Conservation (phyloP, 805 yeast species). For the Candida ovalis region DNA sequence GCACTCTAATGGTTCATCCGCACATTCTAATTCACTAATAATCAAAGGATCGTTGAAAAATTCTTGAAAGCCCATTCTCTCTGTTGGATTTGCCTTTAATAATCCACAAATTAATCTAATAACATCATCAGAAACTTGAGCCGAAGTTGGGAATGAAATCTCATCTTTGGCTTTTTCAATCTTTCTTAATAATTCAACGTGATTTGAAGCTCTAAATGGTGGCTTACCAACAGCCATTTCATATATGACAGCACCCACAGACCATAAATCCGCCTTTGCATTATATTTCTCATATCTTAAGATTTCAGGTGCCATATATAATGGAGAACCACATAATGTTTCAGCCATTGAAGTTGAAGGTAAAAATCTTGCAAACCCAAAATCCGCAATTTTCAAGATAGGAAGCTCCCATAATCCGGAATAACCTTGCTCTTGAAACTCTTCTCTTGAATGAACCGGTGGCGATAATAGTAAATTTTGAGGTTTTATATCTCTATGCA, state of each 20-base stretch:
- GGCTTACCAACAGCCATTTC: conserved; percentile 98
- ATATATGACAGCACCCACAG: conserved; percentile 93
- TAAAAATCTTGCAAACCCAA: conserved; percentile 93
- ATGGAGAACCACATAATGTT: conserved; percentile 94
- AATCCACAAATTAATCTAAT: conserved; percentile 69
- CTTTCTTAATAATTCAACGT: conserved; percentile 80
- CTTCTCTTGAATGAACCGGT: conserved; percentile 63
- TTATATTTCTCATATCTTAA: conserved; percentile 90
- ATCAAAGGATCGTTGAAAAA: conserved; percentile 76
- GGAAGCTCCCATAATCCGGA: conserved; percentile 89
- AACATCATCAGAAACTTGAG: conserved; percentile 61
- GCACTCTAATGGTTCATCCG: conserved; percentile 58
- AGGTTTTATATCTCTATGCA: conserved; percentile 94
- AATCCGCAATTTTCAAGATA: conserved; percentile 89
- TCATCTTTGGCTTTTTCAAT: conserved; percentile 79
- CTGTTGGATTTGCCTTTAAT: conserved; percentile 79
- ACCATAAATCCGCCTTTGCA: conserved; percentile 97
- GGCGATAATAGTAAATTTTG: conserved; percentile 83
- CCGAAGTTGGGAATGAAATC: conserved; percentile 69
- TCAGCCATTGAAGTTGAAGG: conserved; percentile 95
- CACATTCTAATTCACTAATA: conserved; percentile 46
- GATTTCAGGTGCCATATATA: conserved; percentile 98
- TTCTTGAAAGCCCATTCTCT: conserved; percentile 83
- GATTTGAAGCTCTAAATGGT: conserved; percentile 92
- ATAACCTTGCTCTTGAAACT: conserved; percentile 54